Evolutionary conservation across 108 stramenopile species (phyloP), one percentile per base, ranked within the genome.

Genomic region (Nannochloropsis granulata): DNA sequence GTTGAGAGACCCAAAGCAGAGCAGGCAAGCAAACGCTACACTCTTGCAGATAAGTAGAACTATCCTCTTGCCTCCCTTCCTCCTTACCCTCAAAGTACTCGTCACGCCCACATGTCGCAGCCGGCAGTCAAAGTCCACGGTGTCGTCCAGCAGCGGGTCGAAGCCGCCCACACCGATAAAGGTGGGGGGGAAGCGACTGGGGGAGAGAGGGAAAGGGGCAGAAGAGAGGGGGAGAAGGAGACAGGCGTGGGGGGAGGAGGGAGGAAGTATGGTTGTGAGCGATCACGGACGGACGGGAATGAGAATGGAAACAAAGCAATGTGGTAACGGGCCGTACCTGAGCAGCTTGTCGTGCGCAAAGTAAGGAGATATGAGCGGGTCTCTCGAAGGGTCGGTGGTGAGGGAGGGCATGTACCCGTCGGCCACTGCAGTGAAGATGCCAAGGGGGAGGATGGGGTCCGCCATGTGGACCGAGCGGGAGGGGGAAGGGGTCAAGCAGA

Each of bases 101-200:
- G 78, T 13, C 43, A 94, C 94, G 25, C 94, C 94, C 79, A 90
- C 43, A 25, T 88, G 78, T 44, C 93, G 81, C 43, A 96, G 86
- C 5, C 94, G 86, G 23, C 91, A 90, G 85, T 94, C 93, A 85
- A 96, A 94, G 44, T 86, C 88, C 3, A 96, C 94, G 13, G 93
- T 90, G 90, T 95, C 95, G 81, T 95, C 95, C 44, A 95, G 90
- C 25, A 95, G 85, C 19, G 95, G 95, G 89, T 95, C 95, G 43
- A 84, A 78, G 12, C 84, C 84, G 43, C 84, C 84, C 43, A 79
- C 21, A 26, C 78, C 84, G 43, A 84, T 19, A 10, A 23, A 23
- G 21, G 84, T 84, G 43, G 79, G 43, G 14, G 84, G 84, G 13
- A 84, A 79, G 42, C 44, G 81, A 13, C 56, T 71, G 56, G 7